A percentile compares a stretch with the other conserved stretches of the same genome.
These are phyloP conservation scores for Trametes polyzona DNA, from an alignment of 1,284 basidiomycete genomes.

Conservation along the genomic window DNA sequence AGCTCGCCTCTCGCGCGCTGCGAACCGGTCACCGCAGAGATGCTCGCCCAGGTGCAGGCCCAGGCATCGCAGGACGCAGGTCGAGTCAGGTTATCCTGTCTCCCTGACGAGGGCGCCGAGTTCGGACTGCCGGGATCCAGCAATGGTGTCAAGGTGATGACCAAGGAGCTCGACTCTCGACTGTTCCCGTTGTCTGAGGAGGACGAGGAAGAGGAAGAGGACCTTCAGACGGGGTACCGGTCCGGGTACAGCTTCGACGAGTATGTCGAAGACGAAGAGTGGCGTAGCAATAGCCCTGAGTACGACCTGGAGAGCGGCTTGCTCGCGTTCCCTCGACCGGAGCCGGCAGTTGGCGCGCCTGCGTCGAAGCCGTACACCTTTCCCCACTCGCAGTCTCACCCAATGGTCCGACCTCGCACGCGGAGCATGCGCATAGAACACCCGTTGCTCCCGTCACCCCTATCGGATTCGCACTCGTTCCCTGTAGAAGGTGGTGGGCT, in stretches of 20 bases:
- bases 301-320: constrained; percentile 27
- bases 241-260: constrained; percentile 21
- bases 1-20: constrained; percentile 45
- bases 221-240: constrained; percentile 6
- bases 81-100: neutral
- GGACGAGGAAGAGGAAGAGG: constrained; percentile 42
- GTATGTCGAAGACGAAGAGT: constrained; percentile 23
- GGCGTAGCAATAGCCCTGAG: constrained; percentile 17
- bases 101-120: constrained; percentile 29
- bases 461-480: no score
- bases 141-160: constrained; percentile 17
- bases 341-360: neutral
- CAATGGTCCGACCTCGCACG: constrained; percentile 34
- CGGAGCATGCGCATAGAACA: constrained; percentile 33
- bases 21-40: constrained; percentile 36
- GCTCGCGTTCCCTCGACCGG: constrained; percentile 19
- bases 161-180: constrained; percentile 28
- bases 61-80: neutral
- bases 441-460: constrained; percentile 3
- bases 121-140: constrained; percentile 28
- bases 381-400: constrained; percentile 20
- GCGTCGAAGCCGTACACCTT: neutral
- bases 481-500: constrained; percentile 9
- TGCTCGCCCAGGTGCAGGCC: constrained; percentile 13
- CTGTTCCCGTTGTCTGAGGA: constrained; percentile 58